These are phyloP conservation scores for Lepidopterella palustris DNA, from an alignment of 495 filamentous ascomycete genomes.

Conservation along the genomic window DNA sequence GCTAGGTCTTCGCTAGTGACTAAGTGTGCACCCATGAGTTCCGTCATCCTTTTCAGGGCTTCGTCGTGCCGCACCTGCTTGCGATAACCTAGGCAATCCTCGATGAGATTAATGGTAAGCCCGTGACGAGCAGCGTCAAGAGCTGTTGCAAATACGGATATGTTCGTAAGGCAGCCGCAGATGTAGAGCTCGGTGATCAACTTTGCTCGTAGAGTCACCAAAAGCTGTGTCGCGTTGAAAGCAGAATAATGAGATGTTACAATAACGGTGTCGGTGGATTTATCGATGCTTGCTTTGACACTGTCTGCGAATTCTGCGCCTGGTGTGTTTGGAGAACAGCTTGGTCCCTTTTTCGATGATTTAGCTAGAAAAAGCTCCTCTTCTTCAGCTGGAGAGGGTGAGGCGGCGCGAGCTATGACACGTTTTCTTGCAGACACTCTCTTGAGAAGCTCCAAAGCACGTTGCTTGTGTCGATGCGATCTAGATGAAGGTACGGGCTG, in stretches of 20 bases:
- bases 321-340: conserved; percentile 54
- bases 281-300: conserved; percentile 44
- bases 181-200: conserved; percentile 90
- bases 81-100: conserved; percentile 86
- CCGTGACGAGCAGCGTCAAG: conserved; percentile 85
- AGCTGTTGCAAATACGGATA: conserved; percentile 87
- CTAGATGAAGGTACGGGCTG: conserved; percentile 14
- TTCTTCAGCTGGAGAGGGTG: conserved; percentile 34
- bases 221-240: conserved; percentile 63
- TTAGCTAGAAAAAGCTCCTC: conserved; percentile 53
- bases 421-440: conserved; percentile 18
- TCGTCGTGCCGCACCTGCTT: conserved; percentile 63
- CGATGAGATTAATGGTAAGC: conserved; percentile 73
- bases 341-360: conserved; percentile 39
- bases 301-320: conserved; percentile 63
- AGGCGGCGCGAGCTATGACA: conserved; percentile 6
- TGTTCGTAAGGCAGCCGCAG: conserved; percentile 81
- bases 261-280: conserved; percentile 54
- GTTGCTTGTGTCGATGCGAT: conserved; percentile 20
- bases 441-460: conserved; percentile 31
- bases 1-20: conserved; percentile 52
- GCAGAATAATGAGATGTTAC: conserved; percentile 87
- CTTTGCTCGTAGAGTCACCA: conserved; percentile 63
- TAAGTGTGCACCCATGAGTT: conserved; percentile 66
- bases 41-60: conserved; percentile 67